These are phyloP conservation scores for Aspergillus ruber DNA, from an alignment of 2,329 filamentous ascomycete genomes.

Conservation along the genomic window DNA sequence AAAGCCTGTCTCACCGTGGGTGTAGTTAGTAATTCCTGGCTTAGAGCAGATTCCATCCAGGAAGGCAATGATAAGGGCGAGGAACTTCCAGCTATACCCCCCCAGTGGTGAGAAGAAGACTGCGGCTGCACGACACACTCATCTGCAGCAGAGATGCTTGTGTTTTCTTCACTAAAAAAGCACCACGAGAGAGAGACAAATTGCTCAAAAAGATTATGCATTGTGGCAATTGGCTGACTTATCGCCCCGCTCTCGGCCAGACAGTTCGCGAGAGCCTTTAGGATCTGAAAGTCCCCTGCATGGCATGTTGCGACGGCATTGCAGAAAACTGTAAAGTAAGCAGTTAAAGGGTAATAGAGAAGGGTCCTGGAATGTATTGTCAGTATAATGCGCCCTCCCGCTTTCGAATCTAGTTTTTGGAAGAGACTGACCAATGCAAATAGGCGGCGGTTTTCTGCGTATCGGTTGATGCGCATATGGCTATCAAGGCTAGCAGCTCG, in stretches of 20 bases:
- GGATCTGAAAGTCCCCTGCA: conserved; percentile 12
- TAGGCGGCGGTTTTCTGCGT: conserved; percentile 10
- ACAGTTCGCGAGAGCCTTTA: conserved; percentile 11
- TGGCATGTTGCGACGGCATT: conserved; percentile 15
- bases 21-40: too few relatives aligned
- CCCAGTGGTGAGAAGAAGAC: too few relatives aligned
- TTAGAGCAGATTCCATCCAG: too few relatives aligned
- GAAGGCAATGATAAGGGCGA: too few relatives aligned
- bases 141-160: too few relatives aligned
- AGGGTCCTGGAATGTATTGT: conserved; percentile 10
- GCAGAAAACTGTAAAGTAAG: conserved; percentile 17
- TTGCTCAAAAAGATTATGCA: conserved; percentile 11
- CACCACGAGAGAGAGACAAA: conserved; percentile 10
- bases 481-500: conserved; percentile 11
- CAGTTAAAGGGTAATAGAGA: conserved; percentile 16
- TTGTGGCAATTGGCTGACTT: conserved; percentile 9
- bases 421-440: conserved; percentile 11
- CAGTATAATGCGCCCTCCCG: too few relatives aligned
- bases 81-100: too few relatives aligned
- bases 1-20: too few relatives aligned
- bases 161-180: conserved; percentile 1
- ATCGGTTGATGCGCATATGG: conserved; percentile 12
- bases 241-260: conserved; percentile 8
- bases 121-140: too few relatives aligned
- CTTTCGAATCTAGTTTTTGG: not conserved